A percentile compares a stretch with the other conserved stretches of the same genome.
These are phyloP conservation scores for Diaporthe caulivora DNA, from an alignment of 2,329 filamentous ascomycete species.

Conservation along the genomic window DNA sequence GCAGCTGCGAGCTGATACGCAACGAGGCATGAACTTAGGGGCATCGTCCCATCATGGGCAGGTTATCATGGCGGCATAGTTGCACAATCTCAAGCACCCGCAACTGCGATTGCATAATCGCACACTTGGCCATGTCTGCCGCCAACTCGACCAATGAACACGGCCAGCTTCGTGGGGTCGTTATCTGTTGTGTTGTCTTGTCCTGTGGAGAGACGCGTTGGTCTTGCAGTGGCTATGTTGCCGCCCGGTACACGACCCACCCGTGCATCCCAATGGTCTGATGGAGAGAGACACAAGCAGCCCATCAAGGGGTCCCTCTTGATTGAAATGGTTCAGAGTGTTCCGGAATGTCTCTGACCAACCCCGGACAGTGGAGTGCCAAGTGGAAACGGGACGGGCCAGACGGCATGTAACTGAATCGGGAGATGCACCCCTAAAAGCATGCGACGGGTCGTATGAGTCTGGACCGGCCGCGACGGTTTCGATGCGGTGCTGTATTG, in stretches of 20 bases:
- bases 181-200: neutral
- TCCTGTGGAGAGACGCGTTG: neutral
- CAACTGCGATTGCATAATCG: neutral
- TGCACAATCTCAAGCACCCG: neutral
- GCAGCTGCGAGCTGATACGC: neutral
- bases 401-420: constrained; percentile 31
- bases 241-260: constrained; percentile 15
- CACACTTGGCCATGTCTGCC: neutral
- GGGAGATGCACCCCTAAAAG: constrained; percentile 23
- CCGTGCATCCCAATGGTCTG: constrained; percentile 2
- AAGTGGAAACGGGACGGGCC: constrained; percentile 20
- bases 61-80: constrained; percentile 4
- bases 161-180: constrained; percentile 2
- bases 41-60: constrained; percentile 9
- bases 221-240: neutral
- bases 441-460: constrained; percentile 27
- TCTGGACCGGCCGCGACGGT: neutral
- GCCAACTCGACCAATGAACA: constrained; percentile 4
- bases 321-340: neutral
- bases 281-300: constrained; percentile 22
- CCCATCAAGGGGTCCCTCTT: neutral
- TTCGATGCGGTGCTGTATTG: neutral
- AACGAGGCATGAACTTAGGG: constrained; percentile 5
- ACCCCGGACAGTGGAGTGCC: constrained; percentile 9
- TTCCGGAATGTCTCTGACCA: constrained; percentile 24